These are phyloP conservation scores for Ailanthus altissimus DNA, from an alignment of 345 rosid species.

Conservation along the genomic window DNA sequence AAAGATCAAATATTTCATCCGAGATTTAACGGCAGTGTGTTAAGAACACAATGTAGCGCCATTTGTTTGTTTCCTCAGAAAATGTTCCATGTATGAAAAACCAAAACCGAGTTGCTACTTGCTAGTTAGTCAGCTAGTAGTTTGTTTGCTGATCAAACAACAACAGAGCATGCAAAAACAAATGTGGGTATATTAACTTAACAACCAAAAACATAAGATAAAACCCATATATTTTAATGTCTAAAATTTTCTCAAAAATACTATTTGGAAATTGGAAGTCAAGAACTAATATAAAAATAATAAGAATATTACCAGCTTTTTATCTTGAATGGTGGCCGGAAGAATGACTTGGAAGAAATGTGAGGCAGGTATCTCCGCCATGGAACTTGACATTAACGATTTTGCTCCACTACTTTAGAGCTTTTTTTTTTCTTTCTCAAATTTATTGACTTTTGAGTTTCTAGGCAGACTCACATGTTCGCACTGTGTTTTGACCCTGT, in stretches of 20 bases:
- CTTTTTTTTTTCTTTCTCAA: too few relatives aligned
- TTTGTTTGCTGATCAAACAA: neutral
- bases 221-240: neutral
- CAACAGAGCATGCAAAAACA: neutral
- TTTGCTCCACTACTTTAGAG: too few relatives aligned
- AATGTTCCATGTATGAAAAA: neutral
- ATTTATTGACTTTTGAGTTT: too few relatives aligned
- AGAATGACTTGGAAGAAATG: slow-evolving; percentile 9
- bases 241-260: neutral
- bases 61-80: too few relatives aligned
- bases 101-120: neutral
- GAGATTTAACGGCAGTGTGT: too few relatives aligned
- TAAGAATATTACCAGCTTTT: neutral
- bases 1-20: too few relatives aligned
- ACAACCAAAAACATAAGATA: neutral
- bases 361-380: neutral
- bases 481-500: too few relatives aligned
- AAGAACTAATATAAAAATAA: neutral
- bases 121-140: neutral
- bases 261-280: neutral
- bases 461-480: too few relatives aligned
- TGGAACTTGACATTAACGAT: too few relatives aligned
- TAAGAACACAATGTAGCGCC: neutral
- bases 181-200: neutral
- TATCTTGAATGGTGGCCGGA: neutral